Evolutionary conservation across 768 basidiomycete genomes (phyloP), one percentile per base, ranked within the genome.

Genomic region (Pulveroboletus sp.): DNA sequence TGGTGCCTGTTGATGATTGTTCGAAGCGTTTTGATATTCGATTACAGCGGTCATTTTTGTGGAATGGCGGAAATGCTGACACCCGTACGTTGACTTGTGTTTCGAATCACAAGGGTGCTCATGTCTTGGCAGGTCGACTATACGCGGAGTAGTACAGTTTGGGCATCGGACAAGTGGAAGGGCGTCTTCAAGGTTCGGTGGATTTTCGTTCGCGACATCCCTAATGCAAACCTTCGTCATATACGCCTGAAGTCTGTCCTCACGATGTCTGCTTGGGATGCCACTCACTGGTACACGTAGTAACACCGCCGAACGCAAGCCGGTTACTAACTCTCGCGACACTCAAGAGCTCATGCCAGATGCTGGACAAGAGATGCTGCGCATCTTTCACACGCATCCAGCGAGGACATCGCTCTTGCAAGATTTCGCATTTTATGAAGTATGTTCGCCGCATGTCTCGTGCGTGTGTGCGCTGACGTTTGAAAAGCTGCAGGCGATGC

Each of bases 111-210:
- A 17, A 21, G 28, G 4, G 24, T 15, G 24, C 39, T 50, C 44
- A 57, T 33, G 30, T 31, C 48, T 38, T 46, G 14, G 36, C 50
- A 85, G 79, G 89, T 98, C 33, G 95, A 98, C 66, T 94, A 98
- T 67, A 87, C 89, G 6, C 80, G 87, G 51, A 93, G 91, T 65
- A 93, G 90, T 54, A 97, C 88, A 1, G 96, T 99, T 17, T 99
- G 96, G 96, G 94, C 94, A 1, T 94, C 94, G 31, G 94, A 98
- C 71, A 99, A 99, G 67, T 99, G 96, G 96, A 98, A 99, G 69
- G 96, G 96, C 21, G 92, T 98, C 46, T 96, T 99, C 76, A 95
- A 94, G 72, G 92, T 99, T 24, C 81, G 86, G 49, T 98, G 96
- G 96, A 85, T 98, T 55, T 98, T 93, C 65, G 93, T 99, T 49